Base-by-base conservation (phyloP, 164 flowering plant genomes). In the Annona cherimola region DNA sequence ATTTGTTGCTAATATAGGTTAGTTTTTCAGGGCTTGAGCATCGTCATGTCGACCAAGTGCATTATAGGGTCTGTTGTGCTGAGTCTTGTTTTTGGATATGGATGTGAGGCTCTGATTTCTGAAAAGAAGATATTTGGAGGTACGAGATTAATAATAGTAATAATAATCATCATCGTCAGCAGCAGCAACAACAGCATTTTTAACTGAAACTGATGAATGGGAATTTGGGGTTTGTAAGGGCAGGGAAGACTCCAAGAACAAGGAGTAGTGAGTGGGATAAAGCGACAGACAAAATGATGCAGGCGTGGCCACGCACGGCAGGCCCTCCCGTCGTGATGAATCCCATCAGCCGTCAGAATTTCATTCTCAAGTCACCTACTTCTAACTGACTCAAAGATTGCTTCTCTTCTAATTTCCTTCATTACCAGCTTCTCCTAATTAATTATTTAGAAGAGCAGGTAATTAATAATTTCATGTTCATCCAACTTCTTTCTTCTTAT, bases 191-290 rank as follows among this genome's bases (percentile, higher is more conserved):
- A 5, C 9, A 26, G 35, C 44, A 18, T 1, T 35, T 26, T 50
- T 8, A 2, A 50, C 14, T 50, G 3, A 1, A 50, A 26, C 35
- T 26, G 35, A 26, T 26, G 35, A 26, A 26, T 26, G 35, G 35
- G 1, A 26, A 26, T 26, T 26, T 26, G 60, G 45, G 46, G 14
- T 35, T 43, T 54, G 67, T 45, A 40, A 61, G 42, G 12, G 45
- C 81, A 93, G 98, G 98, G 19, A 87, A 89, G 45, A 91, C 97
- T 1, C 98, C 97, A 0, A 50, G 4, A 4, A 93, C 94, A 42
- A 86, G 90, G 57, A 40, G 90, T 18, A 84, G 81, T 63, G 98
- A 86, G 71, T 91, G 97, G 97, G 79, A 83, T 84, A 83, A 78
- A 54, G 96, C 80, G 71, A 87, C 90, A 18, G 90, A 85, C 72